Conservation (phyloP, 116 monocot species). For the Papilionanthe hybrid region DNA sequence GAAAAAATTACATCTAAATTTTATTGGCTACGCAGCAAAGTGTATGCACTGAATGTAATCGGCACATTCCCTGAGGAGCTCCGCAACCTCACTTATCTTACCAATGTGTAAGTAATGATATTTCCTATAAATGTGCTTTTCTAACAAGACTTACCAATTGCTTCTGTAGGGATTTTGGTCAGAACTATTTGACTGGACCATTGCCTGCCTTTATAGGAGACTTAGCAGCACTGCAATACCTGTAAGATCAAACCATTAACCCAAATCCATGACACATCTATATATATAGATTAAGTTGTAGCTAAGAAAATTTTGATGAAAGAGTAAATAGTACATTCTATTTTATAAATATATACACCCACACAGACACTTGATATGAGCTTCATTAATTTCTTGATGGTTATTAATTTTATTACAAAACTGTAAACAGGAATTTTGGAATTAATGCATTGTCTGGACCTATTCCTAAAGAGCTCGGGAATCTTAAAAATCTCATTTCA, state of each 20-base stretch:
- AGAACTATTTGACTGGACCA: constrained; percentile 73
- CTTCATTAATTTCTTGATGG: too few species aligned
- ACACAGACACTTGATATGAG: too few species aligned
- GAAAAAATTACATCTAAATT: not conserved
- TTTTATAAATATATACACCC: too few species aligned
- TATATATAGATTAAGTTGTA: too few species aligned
- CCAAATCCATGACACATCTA: too few species aligned
- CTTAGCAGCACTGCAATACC: constrained; percentile 33
- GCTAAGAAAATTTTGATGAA: too few species aligned
- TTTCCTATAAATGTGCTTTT: not conserved
- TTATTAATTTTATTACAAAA: not conserved
- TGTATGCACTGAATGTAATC: constrained; percentile 45
- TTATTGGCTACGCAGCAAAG: constrained; percentile 33
- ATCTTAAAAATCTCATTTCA: constrained; percentile 27
- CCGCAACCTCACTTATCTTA: constrained; percentile 38
- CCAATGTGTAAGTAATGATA: constrained; percentile 31
- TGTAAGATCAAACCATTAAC: constrained; percentile 23
- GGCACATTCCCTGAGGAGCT: constrained; percentile 67
- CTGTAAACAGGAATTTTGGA: constrained; percentile 32
- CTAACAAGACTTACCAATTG: not conserved
- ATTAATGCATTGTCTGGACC: constrained; percentile 56
- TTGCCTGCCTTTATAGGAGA: constrained; percentile 79
- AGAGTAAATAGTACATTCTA: too few species aligned
- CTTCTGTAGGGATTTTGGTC: constrained; percentile 39
- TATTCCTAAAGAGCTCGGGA: constrained; percentile 61